A percentile compares a stretch with the other conserved stretches of the same genome.
These are phyloP conservation scores for Suillus clintonianus DNA, from an alignment of 768 basidiomycete genomes.

Conservation along the genomic window DNA sequence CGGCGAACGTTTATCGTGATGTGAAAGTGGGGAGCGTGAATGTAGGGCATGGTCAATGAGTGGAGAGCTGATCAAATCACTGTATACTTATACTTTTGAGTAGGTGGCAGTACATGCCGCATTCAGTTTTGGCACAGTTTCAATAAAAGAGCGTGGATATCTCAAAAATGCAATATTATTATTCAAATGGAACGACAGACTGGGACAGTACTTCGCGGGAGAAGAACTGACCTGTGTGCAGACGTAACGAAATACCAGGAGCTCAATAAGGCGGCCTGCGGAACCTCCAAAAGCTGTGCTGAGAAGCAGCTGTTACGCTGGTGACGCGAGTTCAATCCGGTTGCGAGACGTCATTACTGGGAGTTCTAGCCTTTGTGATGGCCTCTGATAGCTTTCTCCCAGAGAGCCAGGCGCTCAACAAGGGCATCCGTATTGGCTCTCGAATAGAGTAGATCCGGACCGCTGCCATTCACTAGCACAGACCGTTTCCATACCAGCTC, in stretches of 20 bases:
- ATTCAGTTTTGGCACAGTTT: not conserved
- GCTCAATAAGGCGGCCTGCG: not conserved
- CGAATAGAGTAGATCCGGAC: slow-evolving; percentile 19
- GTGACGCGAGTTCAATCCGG: not conserved
- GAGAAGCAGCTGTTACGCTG: too few relatives aligned
- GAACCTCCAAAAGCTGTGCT: not conserved
- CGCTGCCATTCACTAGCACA: slow-evolving; percentile 6
- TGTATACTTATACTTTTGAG: too few relatives aligned
- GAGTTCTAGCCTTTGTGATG: not conserved
- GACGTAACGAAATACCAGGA: too few relatives aligned
- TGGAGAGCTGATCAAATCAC: too few relatives aligned
- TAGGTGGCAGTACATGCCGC: too few relatives aligned
- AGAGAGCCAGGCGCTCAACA: slow-evolving; percentile 26
- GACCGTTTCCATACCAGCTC: slow-evolving; percentile 30
- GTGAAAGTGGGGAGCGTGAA: not conserved
- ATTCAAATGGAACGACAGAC: not conserved
- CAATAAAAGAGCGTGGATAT: not conserved
- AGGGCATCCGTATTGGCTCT: slow-evolving; percentile 26
- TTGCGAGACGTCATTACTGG: not conserved
- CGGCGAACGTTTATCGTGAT: not conserved
- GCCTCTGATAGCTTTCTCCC: slow-evolving; percentile 29
- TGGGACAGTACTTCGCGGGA: not conserved
- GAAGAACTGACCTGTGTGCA: too few relatives aligned
- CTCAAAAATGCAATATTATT: not conserved
- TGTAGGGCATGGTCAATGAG: too few relatives aligned